Evolutionary conservation across 495 filamentous ascomycete genomes (phyloP), one percentile per base, ranked within the genome.

Genomic region (Amphirosellinia nigrospora): DNA sequence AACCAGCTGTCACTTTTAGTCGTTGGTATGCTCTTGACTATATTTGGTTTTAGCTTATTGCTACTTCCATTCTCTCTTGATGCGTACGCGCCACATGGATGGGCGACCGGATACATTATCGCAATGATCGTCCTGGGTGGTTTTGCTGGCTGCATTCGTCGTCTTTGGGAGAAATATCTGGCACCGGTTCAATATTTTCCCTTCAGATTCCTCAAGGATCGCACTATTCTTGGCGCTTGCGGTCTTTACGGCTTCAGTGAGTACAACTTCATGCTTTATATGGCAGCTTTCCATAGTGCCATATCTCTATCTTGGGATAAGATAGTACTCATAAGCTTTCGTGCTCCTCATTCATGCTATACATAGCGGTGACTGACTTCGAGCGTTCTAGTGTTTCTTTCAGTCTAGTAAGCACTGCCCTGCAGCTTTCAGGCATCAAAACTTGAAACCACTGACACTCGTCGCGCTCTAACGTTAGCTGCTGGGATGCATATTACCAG

Each of bases 101-200:
- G 81, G 79, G 61, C 76, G 65, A 79, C 79, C 48, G 67, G 77
- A 3, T 65, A 73, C 6, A 79, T 84, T 15, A 79, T 87, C 32
- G 78, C 63, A 7, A 89, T 92, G 82, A 78, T 92, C 2, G 79
- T 87, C 0, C 48, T 91, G 8, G 92, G 92, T 86, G 23, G 30
- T 88, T 21, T 82, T 84, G 68, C 74, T 94, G 28, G 72, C 85
- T 28, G 67, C 78, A 13, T 88, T 94, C 60, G 87, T 84, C 0
- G n/a, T n/a, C 66, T 87, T 0, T 94, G 87, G 85, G 91, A 95
- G 77, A 82, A 78, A 69, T 89, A 75, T 71, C 69, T 84, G 34
- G 83, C 89, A 0, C 84, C 79, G 4, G 79, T 78, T 30, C 82
- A 84, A 28, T 89, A 91, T 74, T 82, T 91, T 36, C 84, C 83